A percentile compares a stretch with the other conserved stretches of the same genome.
Evolutionary conservation across 495 filamentous ascomycete genomes (phyloP).

Genomic region (Acidomyces sp.): DNA sequence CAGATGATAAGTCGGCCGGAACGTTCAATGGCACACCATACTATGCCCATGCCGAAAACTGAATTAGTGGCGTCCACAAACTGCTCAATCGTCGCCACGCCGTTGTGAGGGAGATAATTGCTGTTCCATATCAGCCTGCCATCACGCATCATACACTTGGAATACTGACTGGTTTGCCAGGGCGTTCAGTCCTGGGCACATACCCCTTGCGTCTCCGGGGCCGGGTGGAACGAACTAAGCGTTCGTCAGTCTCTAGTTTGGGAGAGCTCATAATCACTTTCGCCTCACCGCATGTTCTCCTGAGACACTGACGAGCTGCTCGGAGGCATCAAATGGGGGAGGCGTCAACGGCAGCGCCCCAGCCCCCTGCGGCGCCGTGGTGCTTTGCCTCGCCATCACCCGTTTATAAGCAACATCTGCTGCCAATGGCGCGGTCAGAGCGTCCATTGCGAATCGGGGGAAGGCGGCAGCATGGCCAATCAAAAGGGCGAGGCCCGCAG

Average conservation of each 20-base stretch:
- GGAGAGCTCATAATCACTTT: neutral
- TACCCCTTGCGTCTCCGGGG: conserved; percentile 20
- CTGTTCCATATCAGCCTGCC: conserved; percentile 29
- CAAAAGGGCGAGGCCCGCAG: too few species aligned
- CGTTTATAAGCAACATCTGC: conserved; percentile 11
- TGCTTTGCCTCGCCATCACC: conserved; percentile 5
- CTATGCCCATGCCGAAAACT: conserved; percentile 21
- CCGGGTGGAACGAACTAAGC: conserved; percentile 21
- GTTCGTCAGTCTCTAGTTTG: neutral
- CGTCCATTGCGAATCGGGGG: conserved; percentile 14
- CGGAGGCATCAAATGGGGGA: conserved; percentile 26
- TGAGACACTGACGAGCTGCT: conserved; percentile 23
- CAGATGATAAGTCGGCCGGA: too few species aligned
- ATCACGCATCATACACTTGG: neutral
- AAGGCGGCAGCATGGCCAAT: conserved; percentile 15
- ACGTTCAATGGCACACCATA: conserved; percentile 16
- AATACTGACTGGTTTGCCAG: conserved; percentile 29
- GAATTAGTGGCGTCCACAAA: conserved; percentile 27
- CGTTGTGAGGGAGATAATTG: conserved; percentile 41
- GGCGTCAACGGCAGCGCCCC: conserved; percentile 17
- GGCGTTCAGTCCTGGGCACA: conserved; percentile 37
- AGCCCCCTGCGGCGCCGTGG: conserved; percentile 11
- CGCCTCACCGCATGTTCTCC: conserved; percentile 18
- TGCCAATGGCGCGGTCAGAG: conserved; percentile 2
- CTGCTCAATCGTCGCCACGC: conserved; percentile 29